Conservation (phyloP, 2,329 filamentous ascomycete genomes). For the Fusarium haematococcum region DNA sequence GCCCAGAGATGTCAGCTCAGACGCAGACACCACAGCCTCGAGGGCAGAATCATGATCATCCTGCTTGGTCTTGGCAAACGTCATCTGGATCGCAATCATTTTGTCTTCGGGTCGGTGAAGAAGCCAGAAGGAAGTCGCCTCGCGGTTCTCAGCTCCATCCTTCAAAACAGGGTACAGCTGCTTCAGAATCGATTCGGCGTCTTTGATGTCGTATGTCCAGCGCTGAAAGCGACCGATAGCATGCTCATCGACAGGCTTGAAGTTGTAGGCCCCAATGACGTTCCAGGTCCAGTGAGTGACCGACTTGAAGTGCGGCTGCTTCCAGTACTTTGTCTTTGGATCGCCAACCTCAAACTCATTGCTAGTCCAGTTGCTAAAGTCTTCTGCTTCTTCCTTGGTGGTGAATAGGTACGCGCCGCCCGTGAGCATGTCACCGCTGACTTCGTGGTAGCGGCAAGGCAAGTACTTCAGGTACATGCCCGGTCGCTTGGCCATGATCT, state of each 20-base stretch:
- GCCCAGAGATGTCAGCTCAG: neutral
- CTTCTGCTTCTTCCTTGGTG: conserved; percentile 24
- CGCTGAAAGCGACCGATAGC: conserved; percentile 34
- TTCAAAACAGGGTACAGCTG: conserved; percentile 35
- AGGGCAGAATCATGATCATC: conserved; percentile 6
- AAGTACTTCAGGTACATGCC: conserved; percentile 41
- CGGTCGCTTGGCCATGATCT: conserved; percentile 27
- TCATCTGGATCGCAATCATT: conserved; percentile 32
- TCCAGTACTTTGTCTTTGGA: conserved; percentile 37
- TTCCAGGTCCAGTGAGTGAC: conserved; percentile 27
- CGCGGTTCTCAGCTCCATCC: conserved; percentile 25
- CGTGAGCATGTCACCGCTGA: conserved; percentile 31
- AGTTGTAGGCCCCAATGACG: conserved; percentile 36
- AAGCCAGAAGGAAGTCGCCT: conserved; percentile 33
- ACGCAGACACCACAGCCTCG: neutral
- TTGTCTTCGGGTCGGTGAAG: conserved; percentile 21
- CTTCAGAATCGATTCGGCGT: conserved; percentile 20
- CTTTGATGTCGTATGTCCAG: conserved; percentile 25
- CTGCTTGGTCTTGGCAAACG: conserved; percentile 9
- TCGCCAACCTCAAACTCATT: conserved; percentile 39
- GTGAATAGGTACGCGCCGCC: conserved; percentile 34
- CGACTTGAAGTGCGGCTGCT: conserved; percentile 31
- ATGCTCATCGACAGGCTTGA: conserved; percentile 15
- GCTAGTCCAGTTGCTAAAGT: conserved; percentile 30
- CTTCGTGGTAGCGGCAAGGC: conserved; percentile 20